Evolutionary conservation across 2,329 filamentous ascomycete species (phyloP).

Genomic region (Fusarium sp.): DNA sequence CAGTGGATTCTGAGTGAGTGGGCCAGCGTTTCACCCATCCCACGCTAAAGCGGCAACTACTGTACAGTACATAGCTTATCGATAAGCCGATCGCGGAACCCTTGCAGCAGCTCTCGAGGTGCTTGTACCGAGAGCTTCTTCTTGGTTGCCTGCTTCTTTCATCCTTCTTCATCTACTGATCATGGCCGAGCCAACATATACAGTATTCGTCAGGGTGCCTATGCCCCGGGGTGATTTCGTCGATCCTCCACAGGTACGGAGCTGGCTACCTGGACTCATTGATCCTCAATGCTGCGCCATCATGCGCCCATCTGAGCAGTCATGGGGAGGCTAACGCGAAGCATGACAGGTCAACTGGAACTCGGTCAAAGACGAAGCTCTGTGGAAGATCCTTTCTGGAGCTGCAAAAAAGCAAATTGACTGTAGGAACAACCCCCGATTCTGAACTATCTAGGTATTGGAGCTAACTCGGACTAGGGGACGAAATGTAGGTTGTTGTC

Average conservation of each 20-base stretch:
- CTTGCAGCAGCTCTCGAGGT: constrained; percentile 30
- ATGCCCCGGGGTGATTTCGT: constrained; percentile 87
- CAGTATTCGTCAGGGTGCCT: constrained; percentile 88
- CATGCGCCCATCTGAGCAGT: constrained; percentile 27
- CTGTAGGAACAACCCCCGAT: constrained; percentile 64
- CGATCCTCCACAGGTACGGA: constrained; percentile 82
- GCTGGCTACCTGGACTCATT: constrained; percentile 4
- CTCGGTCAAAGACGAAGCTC: constrained; percentile 80
- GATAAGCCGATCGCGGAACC: constrained; percentile 40
- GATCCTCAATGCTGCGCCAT: constrained; percentile 21
- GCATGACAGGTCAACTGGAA: constrained; percentile 82
- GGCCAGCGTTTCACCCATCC: constrained; percentile 20
- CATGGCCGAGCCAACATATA: constrained; percentile 68
- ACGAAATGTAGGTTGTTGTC: constrained; percentile 71
- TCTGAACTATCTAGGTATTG: background rate
- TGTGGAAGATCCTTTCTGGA: constrained; percentile 91
- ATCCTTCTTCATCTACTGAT: constrained; percentile 32
- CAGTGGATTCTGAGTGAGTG: background rate
- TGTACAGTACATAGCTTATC: too few species aligned
- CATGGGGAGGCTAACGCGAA: constrained; percentile 37
- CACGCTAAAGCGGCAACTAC: constrained; percentile 32
- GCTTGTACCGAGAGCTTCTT: constrained; percentile 23
- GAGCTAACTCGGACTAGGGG: constrained; percentile 64
- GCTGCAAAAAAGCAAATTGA: constrained; percentile 85
- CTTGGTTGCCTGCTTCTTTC: constrained; percentile 26